phyloP scores from a whole-genome alignment of 2,329 filamentous ascomycete genomes.

The Trichoderma sp. region DNA sequence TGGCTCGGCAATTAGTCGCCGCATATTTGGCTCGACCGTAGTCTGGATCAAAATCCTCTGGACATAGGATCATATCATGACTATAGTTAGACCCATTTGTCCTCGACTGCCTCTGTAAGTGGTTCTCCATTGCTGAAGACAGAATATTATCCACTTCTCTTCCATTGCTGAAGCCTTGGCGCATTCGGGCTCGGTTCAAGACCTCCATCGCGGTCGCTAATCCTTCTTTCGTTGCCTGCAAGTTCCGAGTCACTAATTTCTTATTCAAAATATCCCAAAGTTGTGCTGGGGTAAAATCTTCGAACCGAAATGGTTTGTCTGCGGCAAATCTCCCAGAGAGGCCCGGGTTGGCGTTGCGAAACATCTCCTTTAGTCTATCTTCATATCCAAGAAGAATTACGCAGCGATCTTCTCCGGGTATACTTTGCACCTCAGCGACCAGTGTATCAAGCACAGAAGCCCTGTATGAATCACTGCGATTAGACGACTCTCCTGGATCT shows the following conservation, averaged over 20 bases:
- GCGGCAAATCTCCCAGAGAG: neutral
- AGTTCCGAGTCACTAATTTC: neutral
- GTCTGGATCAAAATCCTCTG: neutral
- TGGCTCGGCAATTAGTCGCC: neutral
- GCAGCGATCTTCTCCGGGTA: constrained; percentile 1
- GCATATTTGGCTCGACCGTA: neutral
- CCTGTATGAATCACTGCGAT: neutral
- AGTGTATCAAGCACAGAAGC: neutral
- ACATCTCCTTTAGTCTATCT: neutral
- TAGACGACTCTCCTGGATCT: neutral
- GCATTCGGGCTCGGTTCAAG: neutral
- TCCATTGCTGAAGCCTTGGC: neutral
- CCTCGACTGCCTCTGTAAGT: neutral
- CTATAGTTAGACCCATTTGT: neutral
- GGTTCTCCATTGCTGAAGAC: neutral
- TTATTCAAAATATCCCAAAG: neutral
- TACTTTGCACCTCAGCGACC: constrained; percentile 4
- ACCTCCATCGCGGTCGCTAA: neutral
- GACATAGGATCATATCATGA: neutral
- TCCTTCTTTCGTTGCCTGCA: neutral
- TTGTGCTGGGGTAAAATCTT: neutral
- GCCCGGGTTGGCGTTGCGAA: neutral
- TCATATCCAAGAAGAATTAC: constrained; percentile 4
- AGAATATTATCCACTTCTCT: neutral
- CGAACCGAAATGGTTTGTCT: constrained; percentile 3